Percentiles rank a stretch among this genome's conserved stretches.
Conservation (phyloP, 1,284 basidiomycete species). For the Ganoderma leucocontextum region DNA sequence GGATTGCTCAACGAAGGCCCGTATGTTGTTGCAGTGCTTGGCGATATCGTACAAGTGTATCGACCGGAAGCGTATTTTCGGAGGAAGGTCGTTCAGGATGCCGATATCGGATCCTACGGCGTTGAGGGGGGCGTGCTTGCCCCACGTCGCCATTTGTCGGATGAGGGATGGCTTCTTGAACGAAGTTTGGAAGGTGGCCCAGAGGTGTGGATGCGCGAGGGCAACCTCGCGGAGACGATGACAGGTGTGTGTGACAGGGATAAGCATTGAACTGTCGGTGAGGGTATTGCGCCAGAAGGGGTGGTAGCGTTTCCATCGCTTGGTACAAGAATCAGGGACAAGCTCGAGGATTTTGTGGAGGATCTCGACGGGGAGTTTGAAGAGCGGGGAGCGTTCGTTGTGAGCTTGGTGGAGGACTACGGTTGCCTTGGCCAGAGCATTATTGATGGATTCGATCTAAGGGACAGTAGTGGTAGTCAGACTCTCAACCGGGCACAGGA, state of each 20-base stretch:
- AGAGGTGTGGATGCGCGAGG: constrained; percentile 3
- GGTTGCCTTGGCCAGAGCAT: neutral
- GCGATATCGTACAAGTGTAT: neutral
- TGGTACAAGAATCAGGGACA: neutral
- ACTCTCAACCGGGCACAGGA: neutral
- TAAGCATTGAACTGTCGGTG: constrained; percentile 2
- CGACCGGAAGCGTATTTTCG: neutral
- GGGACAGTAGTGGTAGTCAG: neutral
- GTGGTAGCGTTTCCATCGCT: neutral
- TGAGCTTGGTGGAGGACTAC: neutral
- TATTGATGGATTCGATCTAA: neutral
- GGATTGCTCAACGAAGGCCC: neutral
- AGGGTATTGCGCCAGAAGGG: neutral
- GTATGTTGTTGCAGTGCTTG: too few species aligned
- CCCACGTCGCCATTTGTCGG: neutral
- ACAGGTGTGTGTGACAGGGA: constrained; percentile 8
- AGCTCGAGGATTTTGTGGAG: constrained; percentile 6
- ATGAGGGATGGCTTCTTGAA: neutral
- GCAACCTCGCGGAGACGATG: constrained; percentile 14
- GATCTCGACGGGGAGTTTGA: constrained; percentile 12
- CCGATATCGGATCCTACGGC: neutral
- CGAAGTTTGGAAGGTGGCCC: neutral
- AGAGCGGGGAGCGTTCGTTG: constrained; percentile 9
- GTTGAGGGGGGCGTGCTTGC: neutral
- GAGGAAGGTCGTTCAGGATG: neutral